Conservation (phyloP, 371 early-diverging fungal genomes). For the Basidiobolus meristosporus region DNA sequence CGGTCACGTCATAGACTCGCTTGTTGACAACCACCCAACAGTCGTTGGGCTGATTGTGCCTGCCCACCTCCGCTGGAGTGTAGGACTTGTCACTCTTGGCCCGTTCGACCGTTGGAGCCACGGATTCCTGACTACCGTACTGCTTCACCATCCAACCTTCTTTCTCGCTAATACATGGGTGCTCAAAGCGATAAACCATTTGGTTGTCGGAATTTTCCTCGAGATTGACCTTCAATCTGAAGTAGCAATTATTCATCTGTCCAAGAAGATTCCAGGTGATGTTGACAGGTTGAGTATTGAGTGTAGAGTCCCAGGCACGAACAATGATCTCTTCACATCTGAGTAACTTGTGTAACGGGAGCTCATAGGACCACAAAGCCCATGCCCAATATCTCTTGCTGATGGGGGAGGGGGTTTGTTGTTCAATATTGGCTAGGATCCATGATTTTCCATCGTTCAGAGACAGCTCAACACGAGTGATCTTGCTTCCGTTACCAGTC, state of each 20-base stretch:
- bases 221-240: slow-evolving; percentile 19
- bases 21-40: slow-evolving; percentile 76
- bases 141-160: slow-evolving; percentile 24
- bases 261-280: slow-evolving; percentile 64
- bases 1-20: slow-evolving; percentile 79
- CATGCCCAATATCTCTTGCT: slow-evolving; percentile 36
- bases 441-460: slow-evolving; percentile 59
- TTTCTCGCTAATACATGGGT: slow-evolving; percentile 23
- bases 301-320: slow-evolving; percentile 50
- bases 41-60: slow-evolving; percentile 55
- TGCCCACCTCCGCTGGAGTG: slow-evolving; percentile 51
- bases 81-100: slow-evolving; percentile 5
- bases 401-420: slow-evolving; percentile 6
- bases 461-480: slow-evolving; percentile 65
- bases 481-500: slow-evolving; percentile 46
- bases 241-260: slow-evolving; percentile 65
- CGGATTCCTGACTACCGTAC: slow-evolving; percentile 1
- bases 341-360: slow-evolving; percentile 20
- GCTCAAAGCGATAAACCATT: slow-evolving; percentile 15
- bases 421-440: slow-evolving; percentile 24
- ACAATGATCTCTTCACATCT: slow-evolving; percentile 28
- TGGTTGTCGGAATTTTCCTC: slow-evolving; percentile 5
- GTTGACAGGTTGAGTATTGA: slow-evolving; percentile 48
- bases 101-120: not conserved
- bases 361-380: slow-evolving; percentile 36